Conservation (phyloP, 352 stramenopile species). For the Globisporangium iwayamae region DNA sequence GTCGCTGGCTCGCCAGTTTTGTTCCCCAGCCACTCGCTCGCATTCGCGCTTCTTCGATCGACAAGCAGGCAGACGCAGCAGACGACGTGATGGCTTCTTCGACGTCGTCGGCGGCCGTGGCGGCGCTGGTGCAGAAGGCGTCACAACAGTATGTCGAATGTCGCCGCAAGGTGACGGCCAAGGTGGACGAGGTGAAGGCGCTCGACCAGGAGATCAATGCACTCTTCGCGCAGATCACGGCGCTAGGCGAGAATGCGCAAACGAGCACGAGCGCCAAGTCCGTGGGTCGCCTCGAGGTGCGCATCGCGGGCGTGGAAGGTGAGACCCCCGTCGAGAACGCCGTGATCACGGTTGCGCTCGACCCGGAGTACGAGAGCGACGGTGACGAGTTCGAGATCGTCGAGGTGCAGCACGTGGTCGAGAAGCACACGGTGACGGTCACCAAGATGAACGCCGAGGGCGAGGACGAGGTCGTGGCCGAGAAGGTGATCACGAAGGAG, state of each 20-base stretch:
- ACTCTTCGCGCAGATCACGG: conserved; percentile 69
- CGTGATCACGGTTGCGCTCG: conserved; percentile 63
- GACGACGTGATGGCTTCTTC: conserved; percentile 38
- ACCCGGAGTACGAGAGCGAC: conserved; percentile 74
- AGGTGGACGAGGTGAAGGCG: conserved; percentile 74
- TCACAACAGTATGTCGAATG: conserved; percentile 83
- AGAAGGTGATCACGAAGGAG: conserved; percentile 21
- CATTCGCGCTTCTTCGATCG: background rate
- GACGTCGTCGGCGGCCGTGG: conserved; percentile 42
- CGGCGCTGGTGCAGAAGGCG: conserved; percentile 68
- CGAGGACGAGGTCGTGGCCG: conserved; percentile 17
- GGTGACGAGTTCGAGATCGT: conserved; percentile 35
- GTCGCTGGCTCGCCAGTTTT: conserved; percentile 1
- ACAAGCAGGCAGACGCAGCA: background rate
- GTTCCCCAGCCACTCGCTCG: conserved; percentile 1
- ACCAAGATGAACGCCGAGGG: conserved; percentile 35
- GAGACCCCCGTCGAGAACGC: conserved; percentile 46
- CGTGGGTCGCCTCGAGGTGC: conserved; percentile 66
- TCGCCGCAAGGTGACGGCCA: conserved; percentile 70
- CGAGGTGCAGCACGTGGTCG: conserved; percentile 47
- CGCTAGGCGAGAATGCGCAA: conserved; percentile 33
- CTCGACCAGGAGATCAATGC: conserved; percentile 70
- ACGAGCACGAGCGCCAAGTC: conserved; percentile 43
- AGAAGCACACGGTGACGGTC: conserved; percentile 55
- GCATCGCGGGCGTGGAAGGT: conserved; percentile 53